Evolutionary conservation across 495 filamentous ascomycete genomes (phyloP), one percentile per base, ranked within the genome.

Genomic region (Neurospora pannonica): DNA sequence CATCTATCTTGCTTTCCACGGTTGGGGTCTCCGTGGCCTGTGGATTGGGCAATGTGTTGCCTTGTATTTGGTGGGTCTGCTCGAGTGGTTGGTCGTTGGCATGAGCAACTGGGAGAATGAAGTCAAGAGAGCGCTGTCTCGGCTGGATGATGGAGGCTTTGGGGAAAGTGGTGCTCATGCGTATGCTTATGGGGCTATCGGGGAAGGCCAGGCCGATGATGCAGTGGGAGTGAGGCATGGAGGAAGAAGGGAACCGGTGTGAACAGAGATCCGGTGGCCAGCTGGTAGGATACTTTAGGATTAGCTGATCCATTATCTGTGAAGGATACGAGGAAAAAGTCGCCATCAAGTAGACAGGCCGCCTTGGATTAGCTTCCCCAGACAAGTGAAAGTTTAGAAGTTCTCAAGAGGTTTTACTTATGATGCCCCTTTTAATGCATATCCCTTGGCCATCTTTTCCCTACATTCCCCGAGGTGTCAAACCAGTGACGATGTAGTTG

Each of bases 31-130:
- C 11, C 86, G 86, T 69, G 94, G 94, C 1, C 78, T 97, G 37
- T 97, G 94, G 94, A 85, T 97, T 34, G 95, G 94, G 36, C 94
- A 97, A 80, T 97, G 94, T 82, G 90, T 97, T 79, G 94, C 94
- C 2, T 81, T 97, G 70, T 97, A 95, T 78, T 82, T 95, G 38
- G 94, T 97, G 6, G 95, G 94, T 0, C 81, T 85, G 3, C 73
- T 94, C 24, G 93, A 97, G 79, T 97, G 94, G 94, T 82, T 87
- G 28, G 90, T 97, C 79, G 94, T 97, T 34, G 89, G 90, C 0
- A 84, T 89, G 78, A 95, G 90, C 76, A 85, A 93, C 73, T 97
- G 93, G 93, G 88, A 94, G 0, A 80, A 84, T 72, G 91, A 97
- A 82, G 93, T 97, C 36, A 79, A 85, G 73, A 92, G 89, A 76